phyloP scores from a whole-genome alignment of 768 basidiomycete genomes.

The Termitomyces sp. region DNA sequence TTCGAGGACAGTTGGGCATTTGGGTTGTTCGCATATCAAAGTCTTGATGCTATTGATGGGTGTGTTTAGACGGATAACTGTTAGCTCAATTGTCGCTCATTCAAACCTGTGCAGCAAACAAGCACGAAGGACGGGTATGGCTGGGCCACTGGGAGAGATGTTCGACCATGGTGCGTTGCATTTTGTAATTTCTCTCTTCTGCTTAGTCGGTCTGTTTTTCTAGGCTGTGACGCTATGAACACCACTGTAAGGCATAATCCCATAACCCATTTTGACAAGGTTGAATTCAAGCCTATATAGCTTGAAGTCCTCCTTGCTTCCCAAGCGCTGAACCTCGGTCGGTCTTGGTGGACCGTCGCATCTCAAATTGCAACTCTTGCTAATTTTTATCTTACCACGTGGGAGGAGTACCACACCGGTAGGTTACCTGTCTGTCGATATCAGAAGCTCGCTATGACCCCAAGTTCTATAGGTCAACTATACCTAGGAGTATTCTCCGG shows the following conservation, averaged over 20 bases:
- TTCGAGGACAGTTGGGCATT: conserved; percentile 64
- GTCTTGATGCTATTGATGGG: conserved; percentile 88
- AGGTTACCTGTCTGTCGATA: conserved; percentile 11
- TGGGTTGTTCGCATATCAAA: conserved; percentile 92
- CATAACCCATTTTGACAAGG: background rate
- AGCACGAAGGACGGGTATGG: conserved; percentile 93
- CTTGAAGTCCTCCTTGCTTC: conserved; percentile 82
- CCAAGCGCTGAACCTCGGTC: conserved; percentile 85
- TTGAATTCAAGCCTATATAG: conserved; percentile 32
- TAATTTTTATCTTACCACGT: conserved; percentile 81
- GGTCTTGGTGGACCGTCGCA: conserved; percentile 97
- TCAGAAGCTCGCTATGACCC: background rate
- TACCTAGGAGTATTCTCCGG: conserved; percentile 94
- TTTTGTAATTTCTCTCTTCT: background rate
- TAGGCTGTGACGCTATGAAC: conserved; percentile 91
- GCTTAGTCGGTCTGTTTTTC: background rate
- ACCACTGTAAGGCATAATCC: conserved; percentile 62
- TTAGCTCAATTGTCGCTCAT: conserved; percentile 8
- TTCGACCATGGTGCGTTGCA: conserved; percentile 84
- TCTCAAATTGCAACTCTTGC: conserved; percentile 74
- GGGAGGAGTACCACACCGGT: conserved; percentile 89
- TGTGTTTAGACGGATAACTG: conserved; percentile 25
- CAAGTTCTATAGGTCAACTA: conserved; percentile 58
- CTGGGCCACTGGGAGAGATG: conserved; percentile 96
- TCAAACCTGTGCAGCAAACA: conserved; percentile 64